A percentile compares a stretch with the other conserved stretches of the same genome.
Evolutionary conservation across 805 yeast species (phyloP).

Genomic region (Yamadazyma phyllophila): DNA sequence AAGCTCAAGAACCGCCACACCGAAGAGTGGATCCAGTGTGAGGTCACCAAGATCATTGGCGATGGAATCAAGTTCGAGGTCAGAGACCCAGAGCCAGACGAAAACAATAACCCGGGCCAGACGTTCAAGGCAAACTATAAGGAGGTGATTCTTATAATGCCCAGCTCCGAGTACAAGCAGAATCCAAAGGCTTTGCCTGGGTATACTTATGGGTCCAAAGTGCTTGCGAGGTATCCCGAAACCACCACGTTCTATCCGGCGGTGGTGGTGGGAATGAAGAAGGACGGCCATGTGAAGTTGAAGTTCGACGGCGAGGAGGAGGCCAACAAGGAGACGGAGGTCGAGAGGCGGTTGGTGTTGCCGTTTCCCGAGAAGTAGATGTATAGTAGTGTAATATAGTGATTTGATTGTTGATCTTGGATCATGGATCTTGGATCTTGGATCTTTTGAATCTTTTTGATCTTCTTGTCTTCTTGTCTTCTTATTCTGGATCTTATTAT

Average conservation of each 20-base stretch:
- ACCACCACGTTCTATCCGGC: slow-evolving; percentile 97
- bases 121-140: slow-evolving; percentile 78
- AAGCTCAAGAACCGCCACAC: slow-evolving; percentile 64
- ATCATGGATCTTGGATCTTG: no score
- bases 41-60: slow-evolving; percentile 70
- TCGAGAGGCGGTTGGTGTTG: slow-evolving; percentile 77
- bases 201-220: slow-evolving; percentile 76
- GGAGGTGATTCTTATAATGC: slow-evolving; percentile 69
- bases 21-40: slow-evolving; percentile 98
- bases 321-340: slow-evolving; percentile 92
- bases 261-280: slow-evolving; percentile 72
- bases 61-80: slow-evolving; percentile 82
- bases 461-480: no score
- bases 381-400: slow-evolving; percentile 6
- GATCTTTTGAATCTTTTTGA: no score
- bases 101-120: slow-evolving; percentile 82
- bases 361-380: slow-evolving; percentile 52
- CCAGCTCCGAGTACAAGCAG: slow-evolving; percentile 26
- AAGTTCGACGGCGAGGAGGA: slow-evolving; percentile 97
- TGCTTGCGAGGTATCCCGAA: slow-evolving; percentile 93
- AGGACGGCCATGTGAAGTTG: slow-evolving; percentile 75
- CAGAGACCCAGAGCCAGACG: slow-evolving; percentile 98
- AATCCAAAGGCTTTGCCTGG: slow-evolving; percentile 31
- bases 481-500: no score
- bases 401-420: no score